Conservation (phyloP, 306 rosid species). For the Purshia tridentata region DNA sequence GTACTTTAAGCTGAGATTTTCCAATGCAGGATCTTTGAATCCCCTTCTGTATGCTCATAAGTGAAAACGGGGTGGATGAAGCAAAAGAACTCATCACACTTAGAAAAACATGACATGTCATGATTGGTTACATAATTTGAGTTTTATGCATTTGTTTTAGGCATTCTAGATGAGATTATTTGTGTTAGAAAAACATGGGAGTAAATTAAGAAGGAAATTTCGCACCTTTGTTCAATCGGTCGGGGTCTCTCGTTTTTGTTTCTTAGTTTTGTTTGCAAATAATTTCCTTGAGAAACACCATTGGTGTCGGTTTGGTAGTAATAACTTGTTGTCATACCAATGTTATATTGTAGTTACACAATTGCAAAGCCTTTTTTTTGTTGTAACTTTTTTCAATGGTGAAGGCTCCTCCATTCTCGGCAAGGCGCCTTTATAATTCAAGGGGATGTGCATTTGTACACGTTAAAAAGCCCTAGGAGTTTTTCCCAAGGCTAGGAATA, state of each 20-base stretch:
- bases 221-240: neutral
- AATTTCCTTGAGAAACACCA: too few relatives aligned
- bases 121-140: slow-evolving; percentile 32
- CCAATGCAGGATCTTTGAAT: neutral
- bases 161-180: neutral
- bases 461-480: neutral
- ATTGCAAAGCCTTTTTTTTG: too few relatives aligned
- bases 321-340: too few relatives aligned
- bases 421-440: too few relatives aligned
- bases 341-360: too few relatives aligned
- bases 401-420: too few relatives aligned
- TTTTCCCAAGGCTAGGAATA: slow-evolving; percentile 7
- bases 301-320: too few relatives aligned
- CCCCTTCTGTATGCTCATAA: slow-evolving; percentile 5
- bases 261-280: too few relatives aligned
- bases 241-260: too few relatives aligned
- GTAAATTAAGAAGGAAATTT: slow-evolving; percentile 29
- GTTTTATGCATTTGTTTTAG: slow-evolving; percentile 25
- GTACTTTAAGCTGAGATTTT: slow-evolving; percentile 53
- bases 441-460: too few relatives aligned
- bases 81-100: slow-evolving; percentile 26
- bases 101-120: slow-evolving; percentile 36
- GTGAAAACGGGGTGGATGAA: slow-evolving; percentile 13
- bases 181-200: slow-evolving; percentile 32
- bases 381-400: too few relatives aligned